Conservation (phyloP, 371 early-diverging fungal species). For the Mortierella sp. region DNA sequence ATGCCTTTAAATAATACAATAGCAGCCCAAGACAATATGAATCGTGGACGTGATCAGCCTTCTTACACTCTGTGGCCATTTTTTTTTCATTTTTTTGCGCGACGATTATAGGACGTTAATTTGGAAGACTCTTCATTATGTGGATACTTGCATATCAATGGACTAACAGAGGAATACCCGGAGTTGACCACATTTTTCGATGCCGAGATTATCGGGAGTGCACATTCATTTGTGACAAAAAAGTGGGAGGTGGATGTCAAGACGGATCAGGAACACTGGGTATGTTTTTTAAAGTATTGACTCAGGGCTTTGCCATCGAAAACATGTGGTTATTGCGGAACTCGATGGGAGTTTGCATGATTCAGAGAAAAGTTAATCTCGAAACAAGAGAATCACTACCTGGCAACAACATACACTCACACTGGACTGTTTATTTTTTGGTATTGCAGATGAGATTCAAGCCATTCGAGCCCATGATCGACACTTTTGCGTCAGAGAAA, state of each 20-base stretch:
- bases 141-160: conserved; percentile 87
- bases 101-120: conserved; percentile 75
- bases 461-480: conserved; percentile 71
- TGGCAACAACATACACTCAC: not conserved
- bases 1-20: conserved; percentile 4
- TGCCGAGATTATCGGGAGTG: conserved; percentile 86
- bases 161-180: conserved; percentile 86
- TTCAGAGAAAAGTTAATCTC: no score
- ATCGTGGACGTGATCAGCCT: not conserved
- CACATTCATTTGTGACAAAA: conserved; percentile 82
- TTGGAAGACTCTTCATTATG: conserved; percentile 77
- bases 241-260: conserved; percentile 88
- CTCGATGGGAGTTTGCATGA: no score
- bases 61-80: not conserved
- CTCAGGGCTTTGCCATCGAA: no score
- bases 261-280: conserved; percentile 89
- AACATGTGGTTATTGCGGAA: no score
- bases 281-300: conserved; percentile 47
- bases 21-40: not conserved
- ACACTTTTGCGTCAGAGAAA: conserved; percentile 77
- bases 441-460: conserved; percentile 64
- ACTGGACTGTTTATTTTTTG: not conserved
- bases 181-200: conserved; percentile 89
- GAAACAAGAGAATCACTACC: not conserved
- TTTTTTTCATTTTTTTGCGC: not conserved